Conservation (phyloP, 768 basidiomycete species). For the Russula abietina region DNA sequence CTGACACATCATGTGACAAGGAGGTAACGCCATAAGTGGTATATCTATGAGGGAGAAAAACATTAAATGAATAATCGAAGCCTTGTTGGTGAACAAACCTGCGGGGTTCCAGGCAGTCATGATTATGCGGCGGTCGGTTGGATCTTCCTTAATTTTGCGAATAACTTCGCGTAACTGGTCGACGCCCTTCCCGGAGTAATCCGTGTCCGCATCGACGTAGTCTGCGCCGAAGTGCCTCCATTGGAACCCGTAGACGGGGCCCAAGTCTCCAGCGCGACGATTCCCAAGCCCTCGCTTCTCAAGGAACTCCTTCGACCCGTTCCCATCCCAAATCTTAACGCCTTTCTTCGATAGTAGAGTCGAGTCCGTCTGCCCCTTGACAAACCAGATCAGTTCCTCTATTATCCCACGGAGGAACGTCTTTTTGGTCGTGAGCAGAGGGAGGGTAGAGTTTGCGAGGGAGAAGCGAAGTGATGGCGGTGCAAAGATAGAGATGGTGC, state of each 20-base stretch:
- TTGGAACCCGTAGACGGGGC: slow-evolving; percentile 96
- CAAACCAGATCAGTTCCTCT: slow-evolving; percentile 94
- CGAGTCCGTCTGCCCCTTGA: slow-evolving; percentile 79
- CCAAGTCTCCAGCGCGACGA: slow-evolving; percentile 84
- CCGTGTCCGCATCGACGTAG: slow-evolving; percentile 65
- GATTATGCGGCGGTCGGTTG: slow-evolving; percentile 90
- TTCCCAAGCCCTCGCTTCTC: slow-evolving; percentile 79
- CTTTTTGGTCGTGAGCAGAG: slow-evolving; percentile 91
- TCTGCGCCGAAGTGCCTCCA: slow-evolving; percentile 93
- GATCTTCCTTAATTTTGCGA: slow-evolving; percentile 85
- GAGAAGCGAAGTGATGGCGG: slow-evolving; percentile 88
- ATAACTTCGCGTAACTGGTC: slow-evolving; percentile 91
- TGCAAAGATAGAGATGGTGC: slow-evolving; percentile 88
- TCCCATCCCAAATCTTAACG: slow-evolving; percentile 97
- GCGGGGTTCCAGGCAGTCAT: slow-evolving; percentile 97
- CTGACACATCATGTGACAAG: slow-evolving; percentile 98
- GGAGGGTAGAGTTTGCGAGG: slow-evolving; percentile 65
- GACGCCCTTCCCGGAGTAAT: slow-evolving; percentile 79
- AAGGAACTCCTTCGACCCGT: slow-evolving; percentile 82
- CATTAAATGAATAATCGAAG: neutral
- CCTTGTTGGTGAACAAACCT: slow-evolving; percentile 46
- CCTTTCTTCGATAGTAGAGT: slow-evolving; percentile 69
- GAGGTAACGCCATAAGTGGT: slow-evolving; percentile 90
- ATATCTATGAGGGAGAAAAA: slow-evolving; percentile 57
- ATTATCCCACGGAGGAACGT: slow-evolving; percentile 88